Base-by-base conservation (phyloP, 441 rosid genomes). In the Bruguiera hainesii region DNA sequence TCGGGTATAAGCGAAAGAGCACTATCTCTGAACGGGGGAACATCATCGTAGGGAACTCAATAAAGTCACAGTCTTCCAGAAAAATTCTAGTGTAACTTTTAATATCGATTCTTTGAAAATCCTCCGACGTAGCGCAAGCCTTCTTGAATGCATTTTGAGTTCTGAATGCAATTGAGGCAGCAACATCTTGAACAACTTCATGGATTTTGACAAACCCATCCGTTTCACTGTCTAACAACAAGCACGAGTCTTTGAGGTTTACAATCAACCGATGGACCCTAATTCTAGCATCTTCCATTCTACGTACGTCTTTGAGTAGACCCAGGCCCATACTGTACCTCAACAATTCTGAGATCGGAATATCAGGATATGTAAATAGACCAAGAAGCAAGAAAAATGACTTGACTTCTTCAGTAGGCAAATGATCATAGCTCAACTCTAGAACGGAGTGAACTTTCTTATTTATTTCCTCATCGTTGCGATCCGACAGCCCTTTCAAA, bases 101-200 rank as follows among this genome's bases (percentile, higher is more conserved):
- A 23, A 57, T 8, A 19, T 63, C 31, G 5, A n/a, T 51, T 3
- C 51, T 39, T 7, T 67, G 68, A 35, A 60, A 68, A 8, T 33
- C 64, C 31, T 20, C 30, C 28, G 42, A 37, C 57, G 15, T 51
- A 7, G 2, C 46, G 0, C 46, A 4, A 0, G 0, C 57, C 4
- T 8, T 26, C 53, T 25, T 15, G 20, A 61, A 28, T 51, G 53
- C 6, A 0, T 42, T 13, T 20, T 68, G 10, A 31, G 46, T n/a
- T 13, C 18, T 28, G 35, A 52, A 57, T 55, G 77, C 79, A 51
- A 78, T 73, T 7, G 68, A 53, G 9, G 35, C 62, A 9, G 76
- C 84, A 39, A 73, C 67, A 49, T 61, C 31, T 1, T 70, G 71
- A 46, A 80, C 65, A 25, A 66, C 65, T 35, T 79, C 81, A 64